These are phyloP conservation scores for Allantophomopsis cytisporea DNA, from an alignment of 2,329 filamentous ascomycete genomes.

Conservation along the genomic window DNA sequence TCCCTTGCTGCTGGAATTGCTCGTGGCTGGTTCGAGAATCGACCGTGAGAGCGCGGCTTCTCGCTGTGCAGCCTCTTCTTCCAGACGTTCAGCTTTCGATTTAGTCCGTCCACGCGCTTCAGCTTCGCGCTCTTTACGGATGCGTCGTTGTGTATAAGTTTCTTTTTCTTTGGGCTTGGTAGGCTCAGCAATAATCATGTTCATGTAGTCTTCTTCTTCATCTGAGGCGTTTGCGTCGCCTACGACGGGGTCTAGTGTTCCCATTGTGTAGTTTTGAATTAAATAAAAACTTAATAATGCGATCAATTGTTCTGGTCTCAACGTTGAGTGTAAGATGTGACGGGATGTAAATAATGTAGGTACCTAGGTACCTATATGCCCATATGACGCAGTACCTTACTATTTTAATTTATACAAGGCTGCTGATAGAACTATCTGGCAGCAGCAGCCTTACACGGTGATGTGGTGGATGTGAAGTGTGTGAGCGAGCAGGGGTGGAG, in stretches of 20 bases:
- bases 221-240: constrained; percentile 29
- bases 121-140: constrained; percentile 37
- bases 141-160: constrained; percentile 43
- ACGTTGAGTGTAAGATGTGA: not conserved
- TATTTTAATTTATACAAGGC: too few species aligned
- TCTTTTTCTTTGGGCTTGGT: constrained; percentile 33
- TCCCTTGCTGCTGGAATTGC: constrained; percentile 61
- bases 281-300: not conserved
- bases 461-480: too few species aligned
- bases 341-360: too few species aligned
- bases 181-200: constrained; percentile 73
- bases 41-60: constrained; percentile 67
- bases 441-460: too few species aligned
- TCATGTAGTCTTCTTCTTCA: constrained; percentile 94
- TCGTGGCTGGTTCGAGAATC: constrained; percentile 41
- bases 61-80: constrained; percentile 55
- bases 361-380: too few species aligned
- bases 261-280: constrained; percentile 4
- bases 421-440: not conserved
- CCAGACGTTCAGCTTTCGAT: constrained; percentile 74
- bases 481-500: too few species aligned
- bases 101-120: constrained; percentile 55
- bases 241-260: constrained; percentile 5
- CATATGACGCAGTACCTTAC: too few species aligned
- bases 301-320: not conserved